These are phyloP conservation scores for Isatis tinctoria DNA, from an alignment of 345 rosid genomes.

Conservation along the genomic window DNA sequence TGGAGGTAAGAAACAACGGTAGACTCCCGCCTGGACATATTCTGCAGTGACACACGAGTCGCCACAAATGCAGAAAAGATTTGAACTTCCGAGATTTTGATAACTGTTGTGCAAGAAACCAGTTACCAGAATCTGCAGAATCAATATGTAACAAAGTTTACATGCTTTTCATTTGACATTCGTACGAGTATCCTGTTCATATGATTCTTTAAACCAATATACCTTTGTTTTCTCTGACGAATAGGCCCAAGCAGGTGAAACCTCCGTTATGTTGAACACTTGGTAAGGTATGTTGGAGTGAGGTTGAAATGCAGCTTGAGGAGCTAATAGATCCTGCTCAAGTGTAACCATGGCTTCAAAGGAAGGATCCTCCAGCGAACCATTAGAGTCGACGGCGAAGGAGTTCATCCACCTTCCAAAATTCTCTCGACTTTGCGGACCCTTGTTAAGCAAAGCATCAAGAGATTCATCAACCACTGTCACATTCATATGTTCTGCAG, in stretches of 20 bases:
- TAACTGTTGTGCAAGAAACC: conserved; percentile 62
- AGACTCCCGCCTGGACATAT: conserved; percentile 72
- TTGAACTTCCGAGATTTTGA: conserved; percentile 52
- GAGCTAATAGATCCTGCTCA: conserved; percentile 36
- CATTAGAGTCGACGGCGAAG: conserved; percentile 48
- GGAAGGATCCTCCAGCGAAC: conserved; percentile 42
- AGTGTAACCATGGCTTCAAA: conserved; percentile 47
- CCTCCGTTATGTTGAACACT: conserved; percentile 66
- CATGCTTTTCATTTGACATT: neutral
- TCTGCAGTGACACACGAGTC: conserved; percentile 55
- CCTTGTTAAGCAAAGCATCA: conserved; percentile 44
- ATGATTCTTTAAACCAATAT: neutral
- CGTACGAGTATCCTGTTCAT: neutral
- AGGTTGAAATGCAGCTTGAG: conserved; percentile 37
- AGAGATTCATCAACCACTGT: conserved; percentile 36
- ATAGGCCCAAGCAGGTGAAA: conserved; percentile 83
- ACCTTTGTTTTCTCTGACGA: conserved; percentile 88
- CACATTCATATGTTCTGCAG: conserved; percentile 47
- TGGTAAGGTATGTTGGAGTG: conserved; percentile 45
- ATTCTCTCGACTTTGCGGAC: conserved; percentile 78
- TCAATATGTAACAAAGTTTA: neutral
- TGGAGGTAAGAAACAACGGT: conserved; percentile 69
- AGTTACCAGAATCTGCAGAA: conserved; percentile 62
- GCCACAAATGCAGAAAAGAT: conserved; percentile 70
- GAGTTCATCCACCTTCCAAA: conserved; percentile 78